Evolutionary conservation across 805 yeast genomes (phyloP).

Genomic region (Teunomyces tritomae): DNA sequence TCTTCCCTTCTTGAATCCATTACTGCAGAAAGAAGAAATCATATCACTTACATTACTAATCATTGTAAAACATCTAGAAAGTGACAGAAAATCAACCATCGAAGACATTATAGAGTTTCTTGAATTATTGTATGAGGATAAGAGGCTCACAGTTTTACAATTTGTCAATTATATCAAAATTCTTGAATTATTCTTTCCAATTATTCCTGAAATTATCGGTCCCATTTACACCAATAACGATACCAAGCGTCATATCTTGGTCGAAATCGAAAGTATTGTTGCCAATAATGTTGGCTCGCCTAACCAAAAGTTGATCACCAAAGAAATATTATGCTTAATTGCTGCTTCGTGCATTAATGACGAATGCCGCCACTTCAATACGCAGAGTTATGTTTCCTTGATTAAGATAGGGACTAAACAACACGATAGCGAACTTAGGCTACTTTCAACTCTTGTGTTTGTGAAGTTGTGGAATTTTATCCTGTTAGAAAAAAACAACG

Average conservation of each 20-base stretch:
- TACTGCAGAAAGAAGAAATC: slow-evolving; percentile 8
- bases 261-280: not conserved
- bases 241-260: slow-evolving; percentile 15
- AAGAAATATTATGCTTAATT: slow-evolving; percentile 18
- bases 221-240: slow-evolving; percentile 20
- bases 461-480: slow-evolving; percentile 57
- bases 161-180: slow-evolving; percentile 21
- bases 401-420: slow-evolving; percentile 34
- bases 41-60: slow-evolving; percentile 19
- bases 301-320: slow-evolving; percentile 4
- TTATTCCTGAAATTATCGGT: slow-evolving; percentile 22
- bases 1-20: slow-evolving; percentile 16
- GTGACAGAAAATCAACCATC: slow-evolving; percentile 11
- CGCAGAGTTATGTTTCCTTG: slow-evolving; percentile 41
- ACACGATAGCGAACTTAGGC: slow-evolving; percentile 18
- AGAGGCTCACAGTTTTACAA: slow-evolving; percentile 4
- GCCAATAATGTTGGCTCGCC: slow-evolving; percentile 4
- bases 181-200: slow-evolving; percentile 26
- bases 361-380: slow-evolving; percentile 44
- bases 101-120: slow-evolving; percentile 21
- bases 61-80: slow-evolving; percentile 18
- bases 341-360: slow-evolving; percentile 49
- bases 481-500: slow-evolving; percentile 24
- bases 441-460: slow-evolving; percentile 45
- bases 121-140: slow-evolving; percentile 17